Percentiles rank a stretch among this genome's conserved stretches.
Evolutionary conservation across 495 filamentous ascomycete species (phyloP).

Genomic region (Penicillium cosmopolitanum): DNA sequence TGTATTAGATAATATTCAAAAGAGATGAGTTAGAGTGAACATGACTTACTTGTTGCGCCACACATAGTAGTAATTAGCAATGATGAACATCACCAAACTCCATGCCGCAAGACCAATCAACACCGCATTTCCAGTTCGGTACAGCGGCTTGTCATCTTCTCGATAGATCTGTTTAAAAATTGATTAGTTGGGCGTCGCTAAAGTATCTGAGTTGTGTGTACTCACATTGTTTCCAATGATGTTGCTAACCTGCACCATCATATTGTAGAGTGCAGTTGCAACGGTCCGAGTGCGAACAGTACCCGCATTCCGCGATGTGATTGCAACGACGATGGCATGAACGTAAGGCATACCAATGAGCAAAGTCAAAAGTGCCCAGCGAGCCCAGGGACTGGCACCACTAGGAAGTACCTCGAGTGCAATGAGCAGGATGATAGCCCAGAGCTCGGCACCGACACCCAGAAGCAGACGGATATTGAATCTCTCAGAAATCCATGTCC

Average conservation of each 20-base stretch:
- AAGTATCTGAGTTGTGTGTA: conserved; percentile 1
- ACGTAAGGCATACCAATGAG: conserved; percentile 64
- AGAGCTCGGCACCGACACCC: conserved; percentile 54
- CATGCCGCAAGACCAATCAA: conserved; percentile 57
- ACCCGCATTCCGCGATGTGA: conserved; percentile 69
- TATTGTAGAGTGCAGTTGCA: conserved; percentile 69
- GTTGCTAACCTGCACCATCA: conserved; percentile 68
- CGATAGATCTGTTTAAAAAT: conserved; percentile 57
- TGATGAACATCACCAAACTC: conserved; percentile 60
- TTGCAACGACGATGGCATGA: conserved; percentile 69
- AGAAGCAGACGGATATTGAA: conserved; percentile 58
- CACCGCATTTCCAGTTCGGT: conserved; percentile 67
- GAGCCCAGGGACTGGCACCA: conserved; percentile 50
- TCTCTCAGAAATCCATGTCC: conserved; percentile 58
- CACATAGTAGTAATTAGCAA: conserved; percentile 65
- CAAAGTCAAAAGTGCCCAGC: conserved; percentile 55
- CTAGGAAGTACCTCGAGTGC: conserved; percentile 48
- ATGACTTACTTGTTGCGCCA: conserved; percentile 57
- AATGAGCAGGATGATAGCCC: conserved; percentile 59
- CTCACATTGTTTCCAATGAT: conserved; percentile 66
- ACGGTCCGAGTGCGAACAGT: conserved; percentile 69
- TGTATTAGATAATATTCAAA: conserved; percentile 1
- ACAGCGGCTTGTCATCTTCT: conserved; percentile 65
- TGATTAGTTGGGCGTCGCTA: conserved; percentile 4
- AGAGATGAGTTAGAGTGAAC: neutral